Evolutionary conservation across 1,284 basidiomycete species (phyloP).

Genomic region (Sanghuangporus sanghuang): DNA sequence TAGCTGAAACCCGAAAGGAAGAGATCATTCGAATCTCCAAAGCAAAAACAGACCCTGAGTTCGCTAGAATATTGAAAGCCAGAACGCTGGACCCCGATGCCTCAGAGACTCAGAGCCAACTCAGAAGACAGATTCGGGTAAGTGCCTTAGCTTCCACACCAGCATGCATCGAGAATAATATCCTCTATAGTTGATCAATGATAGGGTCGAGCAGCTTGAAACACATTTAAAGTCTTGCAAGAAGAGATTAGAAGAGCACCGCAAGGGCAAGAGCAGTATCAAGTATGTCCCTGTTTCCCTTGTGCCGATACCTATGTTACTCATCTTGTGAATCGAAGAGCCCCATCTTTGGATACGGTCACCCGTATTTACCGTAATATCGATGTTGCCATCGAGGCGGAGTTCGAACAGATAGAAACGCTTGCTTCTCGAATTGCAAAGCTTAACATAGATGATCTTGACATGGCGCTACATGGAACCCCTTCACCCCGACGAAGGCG

Average conservation of each 20-base stretch:
- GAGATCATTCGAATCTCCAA: slow-evolving; percentile 72
- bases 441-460: slow-evolving; percentile 37
- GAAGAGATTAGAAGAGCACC: slow-evolving; percentile 59
- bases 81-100: slow-evolving; percentile 86
- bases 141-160: slow-evolving; percentile 22
- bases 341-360: slow-evolving; percentile 80
- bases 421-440: slow-evolving; percentile 53
- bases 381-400: slow-evolving; percentile 60
- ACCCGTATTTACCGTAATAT: slow-evolving; percentile 83
- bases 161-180: slow-evolving; percentile 10
- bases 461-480: neutral
- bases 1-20: slow-evolving; percentile 69
- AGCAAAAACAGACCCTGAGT: slow-evolving; percentile 72
- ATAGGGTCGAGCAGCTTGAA: slow-evolving; percentile 75
- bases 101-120: slow-evolving; percentile 72
- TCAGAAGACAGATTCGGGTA: slow-evolving; percentile 68
- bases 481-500: neutral
- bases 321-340: slow-evolving; percentile 35
- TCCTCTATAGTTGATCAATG: slow-evolving; percentile 49
- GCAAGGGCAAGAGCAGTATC: slow-evolving; percentile 56
- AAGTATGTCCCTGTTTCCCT: slow-evolving; percentile 42
- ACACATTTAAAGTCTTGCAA: slow-evolving; percentile 66
- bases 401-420: slow-evolving; percentile 51
- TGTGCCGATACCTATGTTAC: neutral
- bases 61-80: slow-evolving; percentile 74